phyloP scores from a whole-genome alignment of 129 eudicot genomes.

The Pittosporum tobira region DNA sequence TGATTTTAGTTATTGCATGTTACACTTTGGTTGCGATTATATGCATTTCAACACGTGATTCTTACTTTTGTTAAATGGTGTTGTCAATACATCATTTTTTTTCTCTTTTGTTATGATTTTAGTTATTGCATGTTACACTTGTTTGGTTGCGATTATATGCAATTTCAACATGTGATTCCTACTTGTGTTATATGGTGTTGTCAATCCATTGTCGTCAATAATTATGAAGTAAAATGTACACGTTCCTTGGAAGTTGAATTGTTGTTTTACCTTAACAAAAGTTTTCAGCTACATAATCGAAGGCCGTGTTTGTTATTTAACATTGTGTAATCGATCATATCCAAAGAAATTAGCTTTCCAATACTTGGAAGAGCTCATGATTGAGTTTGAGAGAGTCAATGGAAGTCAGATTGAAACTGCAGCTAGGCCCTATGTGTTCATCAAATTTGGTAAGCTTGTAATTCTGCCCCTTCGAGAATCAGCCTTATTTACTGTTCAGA shows the following conservation, averaged over 20 bases:
- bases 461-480: too few species aligned
- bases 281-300: conserved; percentile 71
- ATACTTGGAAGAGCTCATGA: conserved; percentile 89
- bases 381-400: conserved; percentile 88
- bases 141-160: background rate
- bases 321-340: conserved; percentile 98
- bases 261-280: conserved; percentile 36
- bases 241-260: too few species aligned
- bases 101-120: too few species aligned
- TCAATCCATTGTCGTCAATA: too few species aligned
- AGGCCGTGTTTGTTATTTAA: conserved; percentile 88
- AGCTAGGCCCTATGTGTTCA: conserved; percentile 95
- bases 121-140: background rate
- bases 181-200: too few species aligned
- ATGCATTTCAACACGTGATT: background rate
- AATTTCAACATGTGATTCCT: background rate
- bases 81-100: too few species aligned
- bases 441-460: conserved; percentile 63
- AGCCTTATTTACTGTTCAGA: too few species aligned
- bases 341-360: conserved; percentile 98
- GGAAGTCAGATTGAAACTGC: conserved; percentile 98
- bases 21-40: background rate
- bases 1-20: background rate
- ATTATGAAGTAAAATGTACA: too few species aligned
- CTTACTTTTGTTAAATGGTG: background rate